These are phyloP conservation scores for Spathaspora sp. DNA, from an alignment of 805 yeast species.

Conservation along the genomic window DNA sequence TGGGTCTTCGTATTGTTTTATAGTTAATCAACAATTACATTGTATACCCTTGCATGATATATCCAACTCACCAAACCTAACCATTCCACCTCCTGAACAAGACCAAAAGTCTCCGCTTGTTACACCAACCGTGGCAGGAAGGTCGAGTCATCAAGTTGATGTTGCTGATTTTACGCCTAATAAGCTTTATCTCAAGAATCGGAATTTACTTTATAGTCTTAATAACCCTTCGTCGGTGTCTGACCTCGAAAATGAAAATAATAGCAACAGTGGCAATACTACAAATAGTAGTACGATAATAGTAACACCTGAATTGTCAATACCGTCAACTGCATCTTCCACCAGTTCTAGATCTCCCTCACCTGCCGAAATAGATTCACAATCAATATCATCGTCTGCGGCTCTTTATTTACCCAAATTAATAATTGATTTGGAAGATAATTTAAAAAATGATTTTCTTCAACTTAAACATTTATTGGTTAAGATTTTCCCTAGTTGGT, in stretches of 20 bases:
- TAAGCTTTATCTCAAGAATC: constrained; percentile 16
- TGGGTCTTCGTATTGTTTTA: constrained; percentile 24
- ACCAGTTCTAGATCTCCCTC: not conserved
- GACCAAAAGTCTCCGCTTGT: not conserved
- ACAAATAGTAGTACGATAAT: not conserved
- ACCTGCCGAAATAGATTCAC: constrained; percentile 1
- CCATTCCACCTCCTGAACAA: constrained; percentile 1
- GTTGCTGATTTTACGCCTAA: constrained; percentile 10
- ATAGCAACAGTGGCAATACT: not conserved
- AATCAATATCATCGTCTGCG: constrained; percentile 27
- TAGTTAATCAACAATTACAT: constrained; percentile 21
- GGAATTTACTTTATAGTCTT: constrained; percentile 30
- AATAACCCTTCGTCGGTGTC: constrained; percentile 33
- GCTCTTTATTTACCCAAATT: constrained; percentile 48
- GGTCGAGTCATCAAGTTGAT: constrained; percentile 3
- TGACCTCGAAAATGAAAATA: constrained; percentile 25
- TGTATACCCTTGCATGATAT: constrained; percentile 22
- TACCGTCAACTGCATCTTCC: constrained; percentile 2
- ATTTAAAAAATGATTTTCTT: constrained; percentile 26
- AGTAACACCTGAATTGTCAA: not conserved
- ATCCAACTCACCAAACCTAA: constrained; percentile 9
- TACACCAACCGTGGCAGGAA: not conserved
- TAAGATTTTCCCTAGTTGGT: constrained; percentile 44
- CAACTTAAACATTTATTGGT: constrained; percentile 38
- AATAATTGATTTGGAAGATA: constrained; percentile 35